Conservation (phyloP, 768 basidiomycete genomes). For the Leccinum incarnatum region DNA sequence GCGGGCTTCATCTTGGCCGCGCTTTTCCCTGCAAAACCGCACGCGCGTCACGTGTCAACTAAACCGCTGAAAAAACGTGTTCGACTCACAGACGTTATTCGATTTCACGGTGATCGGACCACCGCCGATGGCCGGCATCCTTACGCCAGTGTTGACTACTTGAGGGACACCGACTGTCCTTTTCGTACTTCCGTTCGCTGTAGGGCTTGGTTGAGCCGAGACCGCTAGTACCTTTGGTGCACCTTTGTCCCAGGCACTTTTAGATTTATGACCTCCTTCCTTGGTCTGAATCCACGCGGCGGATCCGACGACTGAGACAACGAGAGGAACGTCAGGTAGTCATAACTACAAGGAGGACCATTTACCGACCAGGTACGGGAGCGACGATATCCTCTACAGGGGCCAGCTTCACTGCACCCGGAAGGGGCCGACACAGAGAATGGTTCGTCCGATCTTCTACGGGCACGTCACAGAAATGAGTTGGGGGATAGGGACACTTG, state of each 20-base stretch:
- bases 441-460: slow-evolving; percentile 37
- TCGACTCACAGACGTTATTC: slow-evolving; percentile 29
- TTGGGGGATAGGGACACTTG: slow-evolving; percentile 39
- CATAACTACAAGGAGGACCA: background rate
- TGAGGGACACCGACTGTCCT: slow-evolving; percentile 10
- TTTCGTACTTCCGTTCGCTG: slow-evolving; percentile 23
- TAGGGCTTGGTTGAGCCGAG: slow-evolving; percentile 9
- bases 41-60: background rate
- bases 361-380: slow-evolving; percentile 33
- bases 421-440: slow-evolving; percentile 45
- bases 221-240: slow-evolving; percentile 7
- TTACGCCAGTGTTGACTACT: slow-evolving; percentile 2
- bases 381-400: slow-evolving; percentile 24
- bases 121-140: slow-evolving; percentile 28
- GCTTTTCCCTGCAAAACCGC: slow-evolving; percentile 17
- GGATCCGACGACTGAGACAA: slow-evolving; percentile 29
- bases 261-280: slow-evolving; percentile 5
- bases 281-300: slow-evolving; percentile 22
- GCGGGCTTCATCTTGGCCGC: background rate
- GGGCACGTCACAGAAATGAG: slow-evolving; percentile 39
- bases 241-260: slow-evolving; percentile 22
- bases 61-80: no score
- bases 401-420: slow-evolving; percentile 27
- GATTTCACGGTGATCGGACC: slow-evolving; percentile 27
- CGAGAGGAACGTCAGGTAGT: slow-evolving; percentile 2